phyloP scores from a whole-genome alignment of 176 grass and related monocot species.

The Microstegium vimineum region DNA sequence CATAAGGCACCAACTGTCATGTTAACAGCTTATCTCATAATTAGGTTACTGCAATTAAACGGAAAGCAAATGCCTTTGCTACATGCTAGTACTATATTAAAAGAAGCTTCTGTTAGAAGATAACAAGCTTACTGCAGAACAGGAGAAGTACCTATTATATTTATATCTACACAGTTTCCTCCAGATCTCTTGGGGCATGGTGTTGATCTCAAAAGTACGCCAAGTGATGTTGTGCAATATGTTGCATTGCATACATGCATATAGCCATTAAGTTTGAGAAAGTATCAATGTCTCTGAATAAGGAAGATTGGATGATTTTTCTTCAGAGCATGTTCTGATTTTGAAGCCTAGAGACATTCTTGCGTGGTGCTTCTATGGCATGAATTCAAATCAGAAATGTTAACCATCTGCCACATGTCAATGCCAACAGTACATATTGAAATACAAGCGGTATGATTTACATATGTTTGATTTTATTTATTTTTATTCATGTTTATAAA shows the following conservation, averaged over 20 bases:
- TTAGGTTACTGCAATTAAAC: background rate
- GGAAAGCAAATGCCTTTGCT: background rate
- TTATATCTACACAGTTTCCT: background rate
- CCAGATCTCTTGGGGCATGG: background rate
- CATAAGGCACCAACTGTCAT: background rate
- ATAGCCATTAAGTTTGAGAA: background rate
- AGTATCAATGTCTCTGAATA: background rate
- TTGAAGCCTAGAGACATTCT: constrained; percentile 14
- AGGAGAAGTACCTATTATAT: background rate
- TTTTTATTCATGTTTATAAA: background rate
- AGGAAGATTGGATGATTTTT: background rate
- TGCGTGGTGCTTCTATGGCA: background rate
- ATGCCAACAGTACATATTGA: constrained; percentile 22
- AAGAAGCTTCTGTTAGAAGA: background rate
- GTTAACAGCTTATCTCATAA: background rate
- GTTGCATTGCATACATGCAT: background rate
- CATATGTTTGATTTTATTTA: background rate
- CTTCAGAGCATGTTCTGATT: background rate
- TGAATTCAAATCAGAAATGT: constrained; percentile 12
- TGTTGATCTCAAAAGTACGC: background rate
- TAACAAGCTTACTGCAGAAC: background rate
- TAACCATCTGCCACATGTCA: constrained; percentile 4
- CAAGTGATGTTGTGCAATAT: constrained; percentile 4
- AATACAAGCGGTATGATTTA: constrained; percentile 11
- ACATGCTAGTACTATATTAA: background rate